These are phyloP conservation scores for Botryotinia convoluta DNA, from an alignment of 2,329 filamentous ascomycete species.

Conservation along the genomic window DNA sequence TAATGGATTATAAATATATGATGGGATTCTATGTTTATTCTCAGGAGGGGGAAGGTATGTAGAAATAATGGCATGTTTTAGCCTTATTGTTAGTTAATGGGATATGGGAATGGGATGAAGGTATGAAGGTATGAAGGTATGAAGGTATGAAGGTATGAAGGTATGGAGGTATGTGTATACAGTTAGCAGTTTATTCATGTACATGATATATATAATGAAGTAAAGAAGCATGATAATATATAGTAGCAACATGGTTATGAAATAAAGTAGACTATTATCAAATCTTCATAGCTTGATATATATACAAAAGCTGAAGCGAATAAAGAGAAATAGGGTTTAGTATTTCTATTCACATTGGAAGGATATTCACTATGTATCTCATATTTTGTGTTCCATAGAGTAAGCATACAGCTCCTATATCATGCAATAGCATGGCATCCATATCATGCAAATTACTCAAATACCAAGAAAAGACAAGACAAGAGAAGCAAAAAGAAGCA, in stretches of 20 bases:
- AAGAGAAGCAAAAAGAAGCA: neutral
- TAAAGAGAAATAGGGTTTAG: neutral
- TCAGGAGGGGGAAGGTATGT: neutral
- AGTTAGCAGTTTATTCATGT: neutral
- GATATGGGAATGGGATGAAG: neutral
- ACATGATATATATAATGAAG: too few relatives aligned
- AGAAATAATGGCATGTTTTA: rapidly evolving
- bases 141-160: too few relatives aligned
- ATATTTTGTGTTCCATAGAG: neutral
- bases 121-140: neutral
- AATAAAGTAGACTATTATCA: too few relatives aligned
- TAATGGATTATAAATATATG: neutral
- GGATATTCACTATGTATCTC: neutral
- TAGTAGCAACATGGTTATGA: too few relatives aligned
- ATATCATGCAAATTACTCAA: neutral
- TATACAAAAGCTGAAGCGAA: neutral
- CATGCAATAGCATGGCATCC: neutral
- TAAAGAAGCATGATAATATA: too few relatives aligned
- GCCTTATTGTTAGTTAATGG: neutral
- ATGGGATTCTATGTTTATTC: neutral
- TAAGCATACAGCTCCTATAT: neutral
- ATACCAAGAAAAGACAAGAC: neutral
- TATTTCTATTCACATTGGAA: neutral
- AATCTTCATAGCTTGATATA: too few relatives aligned
- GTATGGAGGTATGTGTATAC: neutral